phyloP scores from a whole-genome alignment of 148 eudicot genomes.

The Chenopodium formosanum region DNA sequence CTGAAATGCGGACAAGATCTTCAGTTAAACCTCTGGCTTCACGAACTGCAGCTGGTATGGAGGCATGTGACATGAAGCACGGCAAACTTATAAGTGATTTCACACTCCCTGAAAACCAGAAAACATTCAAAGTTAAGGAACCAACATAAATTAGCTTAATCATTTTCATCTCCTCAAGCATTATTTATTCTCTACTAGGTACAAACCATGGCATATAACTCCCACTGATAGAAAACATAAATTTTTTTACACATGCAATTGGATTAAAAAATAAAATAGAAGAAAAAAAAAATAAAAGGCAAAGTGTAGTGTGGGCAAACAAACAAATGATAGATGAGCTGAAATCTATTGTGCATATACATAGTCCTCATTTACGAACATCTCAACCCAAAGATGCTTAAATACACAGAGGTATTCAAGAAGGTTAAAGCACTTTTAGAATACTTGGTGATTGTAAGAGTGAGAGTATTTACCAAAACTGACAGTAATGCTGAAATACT shows the following conservation, averaged over 20 bases:
- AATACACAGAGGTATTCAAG: background rate
- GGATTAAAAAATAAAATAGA: no score
- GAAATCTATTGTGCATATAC: background rate
- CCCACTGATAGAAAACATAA: no score
- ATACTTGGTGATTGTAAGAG: background rate
- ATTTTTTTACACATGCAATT: no score
- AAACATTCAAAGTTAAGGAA: background rate
- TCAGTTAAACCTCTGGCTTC: constrained; percentile 85
- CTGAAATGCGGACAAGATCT: constrained; percentile 90
- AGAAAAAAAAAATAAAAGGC: no score
- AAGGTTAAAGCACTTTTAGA: background rate
- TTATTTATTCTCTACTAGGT: background rate
- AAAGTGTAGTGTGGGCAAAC: background rate
- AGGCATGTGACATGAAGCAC: constrained; percentile 98
- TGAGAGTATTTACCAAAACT: constrained; percentile 72
- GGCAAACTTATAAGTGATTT: constrained; percentile 98
- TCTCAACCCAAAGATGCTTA: background rate
- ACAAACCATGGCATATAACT: background rate
- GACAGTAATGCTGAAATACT: constrained; percentile 90
- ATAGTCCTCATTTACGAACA: background rate
- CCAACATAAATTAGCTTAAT: background rate
- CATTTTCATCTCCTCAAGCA: background rate
- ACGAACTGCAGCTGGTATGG: constrained; percentile 75
- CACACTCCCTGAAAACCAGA: constrained; percentile 64
- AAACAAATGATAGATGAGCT: background rate